Conservation (phyloP, 495 filamentous ascomycete genomes). For the Penicillium argentinense region DNA sequence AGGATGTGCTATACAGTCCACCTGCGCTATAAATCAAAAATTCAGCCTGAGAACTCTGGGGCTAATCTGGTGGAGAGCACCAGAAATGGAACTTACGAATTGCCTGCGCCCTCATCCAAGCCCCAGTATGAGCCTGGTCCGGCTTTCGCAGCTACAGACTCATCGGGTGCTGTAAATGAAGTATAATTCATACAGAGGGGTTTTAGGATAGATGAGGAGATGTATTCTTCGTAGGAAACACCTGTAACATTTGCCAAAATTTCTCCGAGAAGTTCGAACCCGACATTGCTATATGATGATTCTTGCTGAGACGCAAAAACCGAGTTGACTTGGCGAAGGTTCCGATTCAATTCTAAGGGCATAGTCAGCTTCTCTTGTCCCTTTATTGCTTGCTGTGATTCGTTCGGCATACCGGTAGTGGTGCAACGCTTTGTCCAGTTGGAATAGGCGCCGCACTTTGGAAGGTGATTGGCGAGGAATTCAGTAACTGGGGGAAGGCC, state of each 20-base stretch:
- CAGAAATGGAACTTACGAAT: slow-evolving; percentile 6
- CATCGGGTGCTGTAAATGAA: slow-evolving; percentile 1
- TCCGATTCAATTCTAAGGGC: background rate
- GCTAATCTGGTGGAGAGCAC: background rate
- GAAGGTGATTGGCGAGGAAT: background rate
- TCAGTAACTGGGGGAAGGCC: background rate
- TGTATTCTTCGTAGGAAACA: slow-evolving; percentile 9
- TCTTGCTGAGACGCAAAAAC: slow-evolving; percentile 5
- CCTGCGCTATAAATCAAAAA: too few species aligned
- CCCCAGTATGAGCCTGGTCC: slow-evolving; percentile 3
- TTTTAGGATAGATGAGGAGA: slow-evolving; percentile 3
- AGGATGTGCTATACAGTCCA: slow-evolving; percentile 10
- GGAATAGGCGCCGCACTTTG: slow-evolving; percentile 4
- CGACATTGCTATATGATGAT: slow-evolving; percentile 9
- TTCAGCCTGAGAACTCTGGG: too few species aligned
- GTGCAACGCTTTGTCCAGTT: background rate
- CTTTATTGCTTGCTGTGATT: too few species aligned
- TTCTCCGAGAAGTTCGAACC: slow-evolving; percentile 6
- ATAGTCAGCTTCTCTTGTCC: background rate
- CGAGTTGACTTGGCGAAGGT: background rate
- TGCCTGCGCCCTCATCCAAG: background rate
- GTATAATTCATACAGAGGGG: slow-evolving; percentile 1
- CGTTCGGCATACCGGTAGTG: slow-evolving; percentile 4
- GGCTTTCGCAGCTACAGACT: slow-evolving; percentile 1
- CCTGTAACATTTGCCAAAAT: slow-evolving; percentile 7